A percentile compares a stretch with the other conserved stretches of the same genome.
These are phyloP conservation scores for Ustilago shanxiensis DNA, from an alignment of 1,284 basidiomycete genomes.

Conservation along the genomic window DNA sequence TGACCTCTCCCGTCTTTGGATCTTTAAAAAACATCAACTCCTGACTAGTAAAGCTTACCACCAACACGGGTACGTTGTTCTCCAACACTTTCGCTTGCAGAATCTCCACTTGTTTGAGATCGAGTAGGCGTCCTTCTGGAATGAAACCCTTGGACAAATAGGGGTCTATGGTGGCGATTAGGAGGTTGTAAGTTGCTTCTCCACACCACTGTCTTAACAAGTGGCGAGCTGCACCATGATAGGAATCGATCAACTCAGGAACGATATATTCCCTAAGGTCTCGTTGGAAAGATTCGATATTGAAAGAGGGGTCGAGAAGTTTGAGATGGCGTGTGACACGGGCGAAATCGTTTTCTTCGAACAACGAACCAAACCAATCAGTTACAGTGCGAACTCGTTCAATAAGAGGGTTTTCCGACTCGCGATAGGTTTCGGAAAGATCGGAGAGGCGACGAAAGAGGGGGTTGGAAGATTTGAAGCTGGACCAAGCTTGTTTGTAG, in stretches of 20 bases:
- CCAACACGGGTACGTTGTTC: conserved; percentile 85
- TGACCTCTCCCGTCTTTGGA: conserved; percentile 84
- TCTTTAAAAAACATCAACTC: conserved; percentile 93
- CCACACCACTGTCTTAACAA: conserved; percentile 91
- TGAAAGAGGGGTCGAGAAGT: conserved; percentile 86
- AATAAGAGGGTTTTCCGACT: conserved; percentile 92
- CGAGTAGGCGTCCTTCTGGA: conserved; percentile 62
- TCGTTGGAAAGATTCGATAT: conserved; percentile 85
- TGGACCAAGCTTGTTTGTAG: conserved; percentile 59
- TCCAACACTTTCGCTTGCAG: conserved; percentile 75
- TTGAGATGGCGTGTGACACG: conserved; percentile 90
- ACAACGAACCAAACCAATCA: conserved; percentile 85
- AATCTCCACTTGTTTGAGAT: conserved; percentile 65
- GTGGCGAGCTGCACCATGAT: conserved; percentile 88
- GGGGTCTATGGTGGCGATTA: conserved; percentile 97
- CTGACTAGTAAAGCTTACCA: conserved; percentile 93
- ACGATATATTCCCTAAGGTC: conserved; percentile 97
- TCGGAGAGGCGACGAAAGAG: conserved; percentile 56
- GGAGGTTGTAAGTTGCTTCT: conserved; percentile 90
- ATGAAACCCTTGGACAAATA: conserved; percentile 87
- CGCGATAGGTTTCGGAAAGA: conserved; percentile 76
- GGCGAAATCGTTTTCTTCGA: conserved; percentile 98
- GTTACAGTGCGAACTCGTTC: conserved; percentile 85
- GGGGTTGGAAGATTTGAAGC: conserved; percentile 61
- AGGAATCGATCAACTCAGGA: conserved; percentile 96